Evolutionary conservation across 1,139 yeast genomes (phyloP).

Genomic region (Kodamaea anthophila): DNA sequence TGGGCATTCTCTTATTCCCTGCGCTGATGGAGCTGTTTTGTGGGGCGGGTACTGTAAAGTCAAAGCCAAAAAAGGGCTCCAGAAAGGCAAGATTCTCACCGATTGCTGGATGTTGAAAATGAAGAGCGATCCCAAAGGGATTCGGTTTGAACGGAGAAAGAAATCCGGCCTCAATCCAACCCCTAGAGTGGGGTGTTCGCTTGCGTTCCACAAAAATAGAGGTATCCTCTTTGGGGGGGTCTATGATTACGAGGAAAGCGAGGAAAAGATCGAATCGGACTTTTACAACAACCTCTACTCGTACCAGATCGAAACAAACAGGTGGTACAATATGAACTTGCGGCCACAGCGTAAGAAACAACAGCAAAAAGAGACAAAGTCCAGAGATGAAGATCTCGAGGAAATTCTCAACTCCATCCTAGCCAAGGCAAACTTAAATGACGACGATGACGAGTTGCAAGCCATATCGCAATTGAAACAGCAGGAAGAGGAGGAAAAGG

Average conservation of each 20-base stretch:
- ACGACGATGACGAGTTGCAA: conserved; percentile 42
- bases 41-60: conserved; percentile 96
- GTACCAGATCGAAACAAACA: conserved; percentile 77
- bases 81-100: conserved; percentile 84
- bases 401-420: conserved; percentile 71
- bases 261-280: conserved; percentile 79
- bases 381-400: conserved; percentile 78
- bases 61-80: conserved; percentile 82
- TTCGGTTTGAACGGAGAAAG: conserved; percentile 84
- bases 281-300: conserved; percentile 79
- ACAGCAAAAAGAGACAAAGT: conserved; percentile 38
- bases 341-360: conserved; percentile 57
- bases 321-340: conserved; percentile 77
- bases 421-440: conserved; percentile 61
- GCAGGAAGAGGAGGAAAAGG: conserved; percentile 29
- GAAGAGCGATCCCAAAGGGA: conserved; percentile 75
- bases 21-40: conserved; percentile 75
- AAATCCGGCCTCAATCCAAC: conserved; percentile 87
- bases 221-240: conserved; percentile 96
- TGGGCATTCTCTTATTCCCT: conserved; percentile 84
- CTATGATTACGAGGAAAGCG: conserved; percentile 90
- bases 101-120: conserved; percentile 88
- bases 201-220: conserved; percentile 85
- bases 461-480: conserved; percentile 36
- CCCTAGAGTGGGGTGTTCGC: conserved; percentile 91